phyloP scores from a whole-genome alignment of 169 alveolate species.

The Plasmodium relictum region DNA sequence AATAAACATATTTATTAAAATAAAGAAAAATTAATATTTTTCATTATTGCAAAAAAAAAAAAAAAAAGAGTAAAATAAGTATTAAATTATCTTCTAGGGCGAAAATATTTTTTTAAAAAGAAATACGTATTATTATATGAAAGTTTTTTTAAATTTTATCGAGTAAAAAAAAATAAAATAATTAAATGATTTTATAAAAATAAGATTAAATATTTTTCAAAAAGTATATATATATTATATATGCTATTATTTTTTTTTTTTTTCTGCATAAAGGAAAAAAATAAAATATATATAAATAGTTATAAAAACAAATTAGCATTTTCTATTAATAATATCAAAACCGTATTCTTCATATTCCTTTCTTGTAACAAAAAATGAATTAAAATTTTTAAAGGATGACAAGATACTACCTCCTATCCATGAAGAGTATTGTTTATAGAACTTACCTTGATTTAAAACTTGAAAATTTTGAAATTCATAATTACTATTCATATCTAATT shows the following conservation, averaged over 20 bases:
- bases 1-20: no score
- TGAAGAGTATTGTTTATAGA: constrained; percentile 55
- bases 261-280: not conserved
- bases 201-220: not conserved
- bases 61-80: no score
- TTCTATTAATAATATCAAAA: constrained; percentile 39
- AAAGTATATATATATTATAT: not conserved
- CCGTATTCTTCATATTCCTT: constrained; percentile 65
- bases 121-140: no score
- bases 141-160: no score
- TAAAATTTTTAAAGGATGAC: constrained; percentile 60
- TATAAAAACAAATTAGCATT: constrained; percentile 17
- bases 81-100: no score
- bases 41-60: no score
- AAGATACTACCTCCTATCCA: constrained; percentile 70
- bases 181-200: not conserved
- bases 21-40: no score
- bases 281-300: not conserved
- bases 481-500: constrained; percentile 18
- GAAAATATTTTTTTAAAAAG: no score
- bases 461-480: constrained; percentile 13
- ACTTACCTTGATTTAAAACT: constrained; percentile 30
- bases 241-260: not conserved
- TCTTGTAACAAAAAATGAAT: constrained; percentile 64
- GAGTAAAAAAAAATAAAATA: no score